Evolutionary conservation across 2,329 filamentous ascomycete genomes (phyloP).

Genomic region (Fusarium albosuccineum): DNA sequence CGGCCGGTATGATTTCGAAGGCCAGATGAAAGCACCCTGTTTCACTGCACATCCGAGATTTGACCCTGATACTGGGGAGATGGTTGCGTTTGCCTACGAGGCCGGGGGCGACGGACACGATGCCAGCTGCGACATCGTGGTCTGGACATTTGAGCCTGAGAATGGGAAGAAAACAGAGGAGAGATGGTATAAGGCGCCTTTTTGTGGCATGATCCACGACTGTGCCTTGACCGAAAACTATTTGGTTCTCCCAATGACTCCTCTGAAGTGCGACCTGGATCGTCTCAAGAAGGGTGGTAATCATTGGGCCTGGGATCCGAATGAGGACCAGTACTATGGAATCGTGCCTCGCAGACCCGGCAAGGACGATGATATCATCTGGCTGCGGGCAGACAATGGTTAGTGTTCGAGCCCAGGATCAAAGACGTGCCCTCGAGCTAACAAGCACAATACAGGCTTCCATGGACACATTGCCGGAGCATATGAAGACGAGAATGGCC

Average conservation of each 20-base stretch:
- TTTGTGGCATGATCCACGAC: constrained; percentile 28
- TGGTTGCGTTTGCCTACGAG: constrained; percentile 21
- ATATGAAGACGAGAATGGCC: constrained; percentile 23
- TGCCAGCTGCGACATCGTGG: constrained; percentile 6
- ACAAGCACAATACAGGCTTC: constrained; percentile 10
- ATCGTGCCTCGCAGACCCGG: constrained; percentile 17
- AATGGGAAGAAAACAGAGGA: constrained; percentile 12
- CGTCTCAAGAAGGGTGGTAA: constrained; percentile 15
- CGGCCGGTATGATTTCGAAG: constrained; percentile 14
- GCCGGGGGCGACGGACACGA: constrained; percentile 14
- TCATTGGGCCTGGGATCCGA: constrained; percentile 25
- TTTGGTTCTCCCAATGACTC: constrained; percentile 20
- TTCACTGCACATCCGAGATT: constrained; percentile 26
- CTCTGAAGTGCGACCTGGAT: constrained; percentile 10
- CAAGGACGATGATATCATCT: constrained; percentile 15
- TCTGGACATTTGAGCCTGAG: constrained; percentile 7
- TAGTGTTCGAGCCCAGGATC: not conserved
- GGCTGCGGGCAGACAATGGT: constrained; percentile 24
- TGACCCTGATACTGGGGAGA: constrained; percentile 4
- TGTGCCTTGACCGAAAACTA: constrained; percentile 25
- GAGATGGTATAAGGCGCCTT: constrained; percentile 21
- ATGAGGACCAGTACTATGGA: constrained; percentile 6
- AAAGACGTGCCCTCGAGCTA: not conserved
- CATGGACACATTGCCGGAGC: constrained; percentile 28
- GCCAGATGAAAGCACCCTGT: constrained; percentile 10